These are phyloP conservation scores for Vaccinium macrocarpon DNA, from an alignment of 148 eudicot genomes.

Conservation along the genomic window DNA sequence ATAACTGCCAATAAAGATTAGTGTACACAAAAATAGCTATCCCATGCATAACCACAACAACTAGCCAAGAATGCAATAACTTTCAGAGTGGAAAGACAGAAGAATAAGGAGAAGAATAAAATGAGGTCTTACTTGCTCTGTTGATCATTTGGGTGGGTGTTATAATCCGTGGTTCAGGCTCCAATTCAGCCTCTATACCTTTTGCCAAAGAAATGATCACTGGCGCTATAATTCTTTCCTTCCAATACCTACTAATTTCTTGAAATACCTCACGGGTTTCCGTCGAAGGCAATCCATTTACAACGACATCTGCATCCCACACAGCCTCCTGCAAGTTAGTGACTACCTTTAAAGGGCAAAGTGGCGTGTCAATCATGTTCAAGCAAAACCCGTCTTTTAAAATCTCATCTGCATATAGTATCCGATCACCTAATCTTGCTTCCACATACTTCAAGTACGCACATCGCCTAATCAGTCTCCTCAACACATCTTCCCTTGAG, in stretches of 20 bases:
- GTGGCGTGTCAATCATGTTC: slow-evolving; percentile 93
- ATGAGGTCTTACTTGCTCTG: slow-evolving; percentile 58
- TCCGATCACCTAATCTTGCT: slow-evolving; percentile 77
- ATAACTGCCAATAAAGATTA: neutral
- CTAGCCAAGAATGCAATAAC: neutral
- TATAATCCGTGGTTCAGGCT: slow-evolving; percentile 68
- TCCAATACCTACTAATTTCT: slow-evolving; percentile 85
- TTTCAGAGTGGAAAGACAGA: neutral
- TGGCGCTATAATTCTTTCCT: slow-evolving; percentile 61
- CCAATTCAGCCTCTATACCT: slow-evolving; percentile 85
- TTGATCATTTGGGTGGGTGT: slow-evolving; percentile 89
- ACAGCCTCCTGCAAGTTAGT: slow-evolving; percentile 91
- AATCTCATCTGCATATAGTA: slow-evolving; percentile 77
- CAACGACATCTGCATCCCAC: slow-evolving; percentile 87
- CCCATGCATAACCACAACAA: neutral
- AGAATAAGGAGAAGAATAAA: neutral
- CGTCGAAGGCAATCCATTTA: slow-evolving; percentile 87
- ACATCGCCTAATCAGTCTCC: slow-evolving; percentile 76
- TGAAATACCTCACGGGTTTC: slow-evolving; percentile 72
- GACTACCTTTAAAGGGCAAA: slow-evolving; percentile 84
- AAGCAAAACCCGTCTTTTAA: slow-evolving; percentile 86
- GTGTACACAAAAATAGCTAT: neutral
- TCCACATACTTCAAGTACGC: slow-evolving; percentile 89
- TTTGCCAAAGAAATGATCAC: slow-evolving; percentile 75
- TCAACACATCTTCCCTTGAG: slow-evolving; percentile 72